Conservation (phyloP, 768 basidiomycete species). For the Kwoniella newhampshirensis region DNA sequence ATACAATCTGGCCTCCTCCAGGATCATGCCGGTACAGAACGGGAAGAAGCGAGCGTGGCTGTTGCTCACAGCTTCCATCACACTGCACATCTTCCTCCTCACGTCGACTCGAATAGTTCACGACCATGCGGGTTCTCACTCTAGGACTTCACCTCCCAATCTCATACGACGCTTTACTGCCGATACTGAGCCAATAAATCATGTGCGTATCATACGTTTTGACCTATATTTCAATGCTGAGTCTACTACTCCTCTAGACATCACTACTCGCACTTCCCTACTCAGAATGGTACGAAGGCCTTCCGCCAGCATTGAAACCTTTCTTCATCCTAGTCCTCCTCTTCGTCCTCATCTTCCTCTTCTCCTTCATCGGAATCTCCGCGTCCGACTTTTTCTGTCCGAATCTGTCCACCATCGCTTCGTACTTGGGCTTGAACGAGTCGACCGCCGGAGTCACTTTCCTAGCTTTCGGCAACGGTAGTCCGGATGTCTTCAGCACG, state of each 20-base stretch:
- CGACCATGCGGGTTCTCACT: background rate
- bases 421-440: constrained; percentile 81
- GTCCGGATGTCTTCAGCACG: constrained; percentile 93
- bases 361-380: constrained; percentile 90
- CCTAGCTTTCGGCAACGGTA: constrained; percentile 94
- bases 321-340: constrained; percentile 26
- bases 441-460: constrained; percentile 95
- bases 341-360: constrained; percentile 64
- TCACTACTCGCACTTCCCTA: constrained; percentile 17
- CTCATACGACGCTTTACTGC: no score
- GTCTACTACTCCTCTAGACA: background rate
- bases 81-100: constrained; percentile 22
- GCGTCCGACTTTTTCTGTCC: constrained; percentile 98
- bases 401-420: constrained; percentile 85
- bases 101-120: constrained; percentile 2
- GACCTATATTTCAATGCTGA: background rate
- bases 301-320: constrained; percentile 17
- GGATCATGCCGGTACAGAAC: background rate
- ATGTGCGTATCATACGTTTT: no score
- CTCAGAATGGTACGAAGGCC: constrained; percentile 17
- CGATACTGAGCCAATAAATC: no score
- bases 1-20: no score
- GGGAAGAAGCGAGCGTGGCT: constrained; percentile 34
- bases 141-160: background rate
- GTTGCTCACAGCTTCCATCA: constrained; percentile 34